These are phyloP conservation scores for Puccinia horiana DNA, from an alignment of 1,284 basidiomycete genomes.

Conservation along the genomic window DNA sequence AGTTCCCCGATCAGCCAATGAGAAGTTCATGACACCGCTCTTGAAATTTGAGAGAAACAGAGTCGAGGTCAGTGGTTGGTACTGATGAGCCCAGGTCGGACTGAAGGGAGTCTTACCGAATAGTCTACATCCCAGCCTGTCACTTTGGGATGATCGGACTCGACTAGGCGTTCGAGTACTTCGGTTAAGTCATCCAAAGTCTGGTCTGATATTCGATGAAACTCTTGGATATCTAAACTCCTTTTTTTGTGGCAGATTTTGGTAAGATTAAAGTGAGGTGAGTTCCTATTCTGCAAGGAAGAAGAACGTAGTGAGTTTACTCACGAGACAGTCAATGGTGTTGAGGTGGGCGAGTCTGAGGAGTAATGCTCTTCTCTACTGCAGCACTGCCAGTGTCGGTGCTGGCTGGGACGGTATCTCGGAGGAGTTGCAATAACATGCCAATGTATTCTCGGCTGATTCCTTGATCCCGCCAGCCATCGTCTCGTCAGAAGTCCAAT, in stretches of 20 bases:
- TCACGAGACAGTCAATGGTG: slow-evolving; percentile 18
- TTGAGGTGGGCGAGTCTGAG: not conserved
- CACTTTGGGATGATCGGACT: slow-evolving; percentile 35
- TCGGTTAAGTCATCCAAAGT: slow-evolving; percentile 34
- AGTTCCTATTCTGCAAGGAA: not conserved
- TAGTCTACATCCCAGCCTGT: slow-evolving; percentile 48
- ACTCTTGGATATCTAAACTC: slow-evolving; percentile 37
- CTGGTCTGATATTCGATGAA: slow-evolving; percentile 45
- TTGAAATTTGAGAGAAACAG: not conserved
- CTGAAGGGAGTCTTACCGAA: slow-evolving; percentile 19
- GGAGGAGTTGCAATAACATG: not conserved
- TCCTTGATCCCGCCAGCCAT: not conserved
- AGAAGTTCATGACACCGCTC: slow-evolving; percentile 46
- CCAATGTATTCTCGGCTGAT: not conserved
- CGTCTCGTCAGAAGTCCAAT: not conserved
- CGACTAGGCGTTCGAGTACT: slow-evolving; percentile 31
- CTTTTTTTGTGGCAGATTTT: not conserved
- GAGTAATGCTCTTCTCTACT: not conserved
- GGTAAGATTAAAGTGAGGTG: not conserved
- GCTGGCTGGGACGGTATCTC: not conserved
- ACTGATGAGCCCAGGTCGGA: no score
- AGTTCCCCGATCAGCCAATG: slow-evolving; percentile 21
- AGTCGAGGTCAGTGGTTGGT: no score
- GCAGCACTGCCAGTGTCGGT: not conserved
- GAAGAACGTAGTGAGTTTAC: not conserved